These are phyloP conservation scores for Sisymbrium altissimum DNA, from an alignment of 345 rosid genomes.

Conservation along the genomic window DNA sequence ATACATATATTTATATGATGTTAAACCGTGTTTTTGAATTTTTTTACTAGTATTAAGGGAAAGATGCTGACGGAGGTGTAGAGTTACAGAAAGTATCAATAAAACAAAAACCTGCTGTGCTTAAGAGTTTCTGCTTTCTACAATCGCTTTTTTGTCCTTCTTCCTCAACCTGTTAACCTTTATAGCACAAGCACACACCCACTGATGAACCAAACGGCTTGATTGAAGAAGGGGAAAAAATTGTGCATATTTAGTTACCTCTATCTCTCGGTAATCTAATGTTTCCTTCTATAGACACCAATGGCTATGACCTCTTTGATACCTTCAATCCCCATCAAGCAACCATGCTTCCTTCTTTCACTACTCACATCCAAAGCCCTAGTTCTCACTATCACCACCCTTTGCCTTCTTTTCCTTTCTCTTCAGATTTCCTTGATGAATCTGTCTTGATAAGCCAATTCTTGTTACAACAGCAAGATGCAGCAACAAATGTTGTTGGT, in stretches of 20 bases:
- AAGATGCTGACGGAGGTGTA: neutral
- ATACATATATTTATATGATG: neutral
- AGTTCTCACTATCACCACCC: slow-evolving; percentile 1
- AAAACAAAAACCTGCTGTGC: neutral
- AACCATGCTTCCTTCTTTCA: slow-evolving; percentile 30
- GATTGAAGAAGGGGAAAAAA: slow-evolving; percentile 11
- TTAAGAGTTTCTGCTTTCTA: neutral
- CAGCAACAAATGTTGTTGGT: neutral
- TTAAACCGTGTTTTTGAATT: neutral
- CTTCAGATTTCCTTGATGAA: slow-evolving; percentile 25
- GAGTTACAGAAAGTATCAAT: neutral
- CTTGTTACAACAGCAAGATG: slow-evolving; percentile 28
- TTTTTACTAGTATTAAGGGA: neutral
- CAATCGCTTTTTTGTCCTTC: slow-evolving; percentile 19
- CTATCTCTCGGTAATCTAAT: slow-evolving; percentile 26
- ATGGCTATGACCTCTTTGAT: slow-evolving; percentile 34
- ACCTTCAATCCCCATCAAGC: slow-evolving; percentile 17
- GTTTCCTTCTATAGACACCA: slow-evolving; percentile 37
- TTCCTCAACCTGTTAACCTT: slow-evolving; percentile 16
- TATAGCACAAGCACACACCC: slow-evolving; percentile 24
- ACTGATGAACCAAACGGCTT: slow-evolving; percentile 17
- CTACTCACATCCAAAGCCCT: slow-evolving; percentile 33
- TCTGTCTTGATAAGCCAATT: slow-evolving; percentile 22
- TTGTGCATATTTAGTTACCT: slow-evolving; percentile 5
- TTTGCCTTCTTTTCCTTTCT: slow-evolving; percentile 18